These are phyloP conservation scores for Wickerhamomyces hampshirensis DNA, from an alignment of 805 yeast species.

Conservation along the genomic window DNA sequence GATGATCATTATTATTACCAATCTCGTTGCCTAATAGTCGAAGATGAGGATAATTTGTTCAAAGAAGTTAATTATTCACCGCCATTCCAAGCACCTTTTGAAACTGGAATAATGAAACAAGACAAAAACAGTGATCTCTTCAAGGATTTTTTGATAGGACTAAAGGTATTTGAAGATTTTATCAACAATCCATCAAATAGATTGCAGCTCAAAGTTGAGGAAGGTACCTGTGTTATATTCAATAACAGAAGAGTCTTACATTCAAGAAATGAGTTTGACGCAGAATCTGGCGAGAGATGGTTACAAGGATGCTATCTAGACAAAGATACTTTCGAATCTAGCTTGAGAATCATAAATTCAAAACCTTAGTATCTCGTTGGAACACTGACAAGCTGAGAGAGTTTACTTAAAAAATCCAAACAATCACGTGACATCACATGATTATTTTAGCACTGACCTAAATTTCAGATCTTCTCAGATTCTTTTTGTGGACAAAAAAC, in stretches of 20 bases:
- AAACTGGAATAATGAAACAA: slow-evolving; percentile 39
- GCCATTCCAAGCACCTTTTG: slow-evolving; percentile 79
- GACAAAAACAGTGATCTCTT: slow-evolving; percentile 37
- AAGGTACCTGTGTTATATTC: slow-evolving; percentile 60
- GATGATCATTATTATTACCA: slow-evolving; percentile 58
- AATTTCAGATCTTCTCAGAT: no score
- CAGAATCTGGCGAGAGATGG: slow-evolving; percentile 52
- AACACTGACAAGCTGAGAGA: no score
- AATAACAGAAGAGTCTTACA: slow-evolving; percentile 70
- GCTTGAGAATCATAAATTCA: no score
- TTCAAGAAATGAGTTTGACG: slow-evolving; percentile 49
- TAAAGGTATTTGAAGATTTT: slow-evolving; percentile 53
- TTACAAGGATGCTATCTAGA: slow-evolving; percentile 74
- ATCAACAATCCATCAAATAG: slow-evolving; percentile 51
- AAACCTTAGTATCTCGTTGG: no score
- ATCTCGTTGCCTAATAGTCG: slow-evolving; percentile 58
- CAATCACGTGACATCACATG: neutral
- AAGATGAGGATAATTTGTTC: slow-evolving; percentile 39
- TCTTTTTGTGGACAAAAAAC: neutral
- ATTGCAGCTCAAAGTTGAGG: slow-evolving; percentile 47
- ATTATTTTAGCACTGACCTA: neutral
- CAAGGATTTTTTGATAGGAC: slow-evolving; percentile 54
- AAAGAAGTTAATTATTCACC: slow-evolving; percentile 71
- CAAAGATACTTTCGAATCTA: slow-evolving; percentile 65
- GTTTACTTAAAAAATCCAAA: no score